Base-by-base conservation (phyloP, 352 stramenopile species). In the Phytophthora podocarpi region DNA sequence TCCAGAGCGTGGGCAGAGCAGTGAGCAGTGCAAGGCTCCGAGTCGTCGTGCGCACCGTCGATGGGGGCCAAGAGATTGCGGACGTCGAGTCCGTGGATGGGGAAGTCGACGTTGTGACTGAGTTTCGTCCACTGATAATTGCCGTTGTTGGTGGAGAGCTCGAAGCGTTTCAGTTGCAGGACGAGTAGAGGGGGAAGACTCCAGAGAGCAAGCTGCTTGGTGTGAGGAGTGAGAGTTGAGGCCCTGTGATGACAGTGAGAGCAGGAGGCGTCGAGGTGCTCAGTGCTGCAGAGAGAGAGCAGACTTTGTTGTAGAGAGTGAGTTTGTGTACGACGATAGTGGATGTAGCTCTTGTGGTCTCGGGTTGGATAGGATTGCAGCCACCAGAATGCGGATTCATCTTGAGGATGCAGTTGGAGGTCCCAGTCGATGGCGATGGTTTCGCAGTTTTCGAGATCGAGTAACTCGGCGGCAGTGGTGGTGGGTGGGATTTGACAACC, bases 91-190 rank as follows among this genome's bases (percentile, higher is more conserved):
- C 76, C 72, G 34, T 96, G 72, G 2, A 98, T 55, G 8, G 92
- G 89, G 52, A 98, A 99, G 11, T 93, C 76, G n/a, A 99, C 91
- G 21, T 87, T 79, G 46, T 97, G 69, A 79, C 63, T 93, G 74
- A 80, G 97, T 63, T 82, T 98, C 36, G 59, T 54, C 70, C 70
- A 87, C 8, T 62, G 51, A 39, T 98, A 82, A 3, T 61, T 45
- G 23, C 50, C 53, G 13, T 66, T 37, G 16, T 3, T 37, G 5
- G 64, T 60, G 1, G 48, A 41, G 6, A 85, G 57, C 40, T 89
- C 70, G 47, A 91, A 91, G 3, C 79, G 74, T 72, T 91, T 87
- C 50, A 91, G 75, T 50, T 91, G 82, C 21, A 91, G 58, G 7
- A 87, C 70, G 1, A 91, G 65, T 16, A 89, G 64, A 1, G 77